phyloP scores from a whole-genome alignment of 257 asterid genomes.

The Parsonsia alboflavescens region DNA sequence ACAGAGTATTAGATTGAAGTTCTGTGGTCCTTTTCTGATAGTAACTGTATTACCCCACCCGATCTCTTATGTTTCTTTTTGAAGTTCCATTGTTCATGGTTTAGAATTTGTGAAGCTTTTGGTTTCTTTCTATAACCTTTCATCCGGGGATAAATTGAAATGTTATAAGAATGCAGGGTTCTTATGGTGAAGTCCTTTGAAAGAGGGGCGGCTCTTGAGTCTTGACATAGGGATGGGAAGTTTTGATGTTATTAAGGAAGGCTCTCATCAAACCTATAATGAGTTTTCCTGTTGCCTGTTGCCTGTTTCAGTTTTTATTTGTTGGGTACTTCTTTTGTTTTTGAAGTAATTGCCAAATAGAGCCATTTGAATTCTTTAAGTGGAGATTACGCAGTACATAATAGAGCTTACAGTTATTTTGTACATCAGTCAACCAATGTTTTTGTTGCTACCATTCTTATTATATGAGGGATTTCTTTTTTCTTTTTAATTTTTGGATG shows the following conservation, averaged over 20 bases:
- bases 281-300: background rate
- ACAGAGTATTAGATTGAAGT: too few species aligned
- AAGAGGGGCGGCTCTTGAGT: background rate
- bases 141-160: background rate
- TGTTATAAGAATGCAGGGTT: background rate
- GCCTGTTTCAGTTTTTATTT: too few species aligned
- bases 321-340: too few species aligned
- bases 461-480: too few species aligned
- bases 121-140: background rate
- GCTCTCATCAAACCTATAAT: background rate
- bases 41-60: background rate
- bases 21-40: background rate
- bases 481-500: background rate
- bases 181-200: background rate
- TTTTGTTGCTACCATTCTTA: background rate
- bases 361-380: too few species aligned
- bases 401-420: background rate
- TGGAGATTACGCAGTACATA: background rate
- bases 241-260: background rate
- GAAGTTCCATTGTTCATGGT: background rate
- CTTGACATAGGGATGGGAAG: background rate
- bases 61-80: background rate
- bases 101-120: background rate
- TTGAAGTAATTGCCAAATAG: too few species aligned
- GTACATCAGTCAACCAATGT: background rate